Evolutionary conservation across 2,329 filamentous ascomycete species (phyloP), one percentile per base, ranked within the genome.

Genomic region (Setomelanomma holmii): DNA sequence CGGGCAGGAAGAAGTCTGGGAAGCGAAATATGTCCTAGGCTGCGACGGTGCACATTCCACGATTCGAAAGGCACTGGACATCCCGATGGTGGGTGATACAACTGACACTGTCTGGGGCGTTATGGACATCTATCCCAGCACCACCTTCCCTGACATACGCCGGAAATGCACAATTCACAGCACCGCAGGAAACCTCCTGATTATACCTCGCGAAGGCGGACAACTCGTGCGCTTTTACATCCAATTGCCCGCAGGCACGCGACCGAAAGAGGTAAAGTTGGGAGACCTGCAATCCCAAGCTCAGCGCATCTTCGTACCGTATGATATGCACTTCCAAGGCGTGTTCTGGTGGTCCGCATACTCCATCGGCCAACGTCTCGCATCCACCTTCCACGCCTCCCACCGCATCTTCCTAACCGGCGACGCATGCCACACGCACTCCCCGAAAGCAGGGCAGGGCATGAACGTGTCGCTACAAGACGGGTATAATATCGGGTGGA

Each of bases 281-380:
- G 77, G 78, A 20, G 77, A 83, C 35, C 72, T 88, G 1, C 84
- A 87, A 49, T 59, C 73, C 3, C 77, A 79, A 0, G 84, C 84
- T 0, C 73, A 76, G 30, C 73, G 71, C 0, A 83, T 87, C 35
- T 82, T 88, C 44, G 55, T 69, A 0, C 85, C 84, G 0, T 87
- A 85, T 49, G 54, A 63, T 0, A 76, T 87, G 55, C 80, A 85
- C 0, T 79, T 85, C 45, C 77, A 77, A 1, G 79, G 82, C 47
- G 86, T 84, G 78, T 87, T 73, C 16, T 91, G 88, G 87, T 91
- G 90, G 76, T 88, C 87, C 40, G 84, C 86, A 38, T 91, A 90
- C 68, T 82, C 86, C 60, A 86, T 90, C 51, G 86, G 87, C 10
- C 87, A 90, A 75, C 84, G 89, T 16, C 82, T 91, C 19, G 89